Base-by-base conservation (phyloP, 352 stramenopile species). In the Pythium sp. region DNA sequence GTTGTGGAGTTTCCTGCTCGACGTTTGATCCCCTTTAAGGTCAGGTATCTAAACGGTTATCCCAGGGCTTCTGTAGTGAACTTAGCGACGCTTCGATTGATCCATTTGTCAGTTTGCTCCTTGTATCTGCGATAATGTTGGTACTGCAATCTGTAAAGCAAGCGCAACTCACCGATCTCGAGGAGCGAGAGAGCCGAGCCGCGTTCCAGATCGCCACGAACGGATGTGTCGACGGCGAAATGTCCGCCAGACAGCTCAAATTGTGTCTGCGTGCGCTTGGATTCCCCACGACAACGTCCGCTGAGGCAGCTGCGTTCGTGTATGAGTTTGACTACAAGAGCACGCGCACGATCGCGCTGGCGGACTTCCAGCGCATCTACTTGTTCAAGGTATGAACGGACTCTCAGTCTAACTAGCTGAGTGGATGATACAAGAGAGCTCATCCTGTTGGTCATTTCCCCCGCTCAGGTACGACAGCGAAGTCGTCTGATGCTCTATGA, bases 291-390 rank as follows among this genome's bases (percentile, higher is more conserved):
- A 26, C 76, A 5, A 51, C 58, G 0, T 72, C 69, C 24, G 57
- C 36, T 2, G 77, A 84, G 43, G 73, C 71, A 7, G 43, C 64
- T 24, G 53, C 67, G 24, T 72, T 84, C 18, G 73, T 82, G 26
- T 82, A 84, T 63, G 75, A 82, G 63, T 81, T 84, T 49, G 77
- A 84, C 71, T 84, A 77, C 60, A 69, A 72, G n/a, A 67, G 67
- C 57, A 67, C 75, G 0, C 61, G 60, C 22, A 73, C 67, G 22
- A 72, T 84, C 54, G 67, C 54, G 1, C 65, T 82, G 32, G 65
- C 51, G 4, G 77, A 84, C 58, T 84, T 84, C 59, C 70, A 82
- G 24, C 74, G 74, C 24, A 74, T 84, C 51, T 82, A 79, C 43
- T 56, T 84, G 47, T 74, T 71, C 55, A 82, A 84, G 67, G 76